These are phyloP conservation scores for Wallacemonas sp. DNA, from an alignment of 208 protist genomes.

Conservation along the genomic window DNA sequence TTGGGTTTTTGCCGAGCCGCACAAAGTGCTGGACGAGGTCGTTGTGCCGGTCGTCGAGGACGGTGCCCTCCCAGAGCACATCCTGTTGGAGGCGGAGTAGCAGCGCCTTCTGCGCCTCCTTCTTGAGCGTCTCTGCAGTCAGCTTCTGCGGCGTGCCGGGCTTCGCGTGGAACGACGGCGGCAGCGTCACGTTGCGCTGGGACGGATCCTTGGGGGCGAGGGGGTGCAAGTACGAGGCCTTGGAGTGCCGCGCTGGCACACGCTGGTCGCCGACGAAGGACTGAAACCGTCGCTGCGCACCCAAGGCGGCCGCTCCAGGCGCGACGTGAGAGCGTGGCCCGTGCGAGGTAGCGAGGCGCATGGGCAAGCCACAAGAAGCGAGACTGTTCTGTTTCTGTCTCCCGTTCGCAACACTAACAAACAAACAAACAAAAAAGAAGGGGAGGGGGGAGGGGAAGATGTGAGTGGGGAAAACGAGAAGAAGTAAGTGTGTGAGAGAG, in stretches of 20 bases:
- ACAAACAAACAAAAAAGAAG: no score
- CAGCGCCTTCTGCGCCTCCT: conserved; percentile 66
- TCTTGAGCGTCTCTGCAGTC: conserved; percentile 67
- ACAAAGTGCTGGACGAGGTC: conserved; percentile 80
- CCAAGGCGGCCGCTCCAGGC: not conserved
- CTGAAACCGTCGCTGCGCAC: conserved; percentile 29
- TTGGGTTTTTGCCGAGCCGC: conserved; percentile 64
- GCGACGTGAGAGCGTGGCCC: not conserved
- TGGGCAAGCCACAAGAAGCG: no score
- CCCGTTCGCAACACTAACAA: no score
- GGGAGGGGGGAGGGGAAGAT: no score
- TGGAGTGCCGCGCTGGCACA: conserved; percentile 45
- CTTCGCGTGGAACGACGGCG: conserved; percentile 47
- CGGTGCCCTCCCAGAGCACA: conserved; percentile 86
- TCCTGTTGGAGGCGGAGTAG: conserved; percentile 78
- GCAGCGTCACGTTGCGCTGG: conserved; percentile 71
- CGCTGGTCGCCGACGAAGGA: conserved; percentile 58
- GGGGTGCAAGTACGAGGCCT: conserved; percentile 62
- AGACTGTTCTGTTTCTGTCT: no score
- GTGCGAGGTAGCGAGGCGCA: no score
- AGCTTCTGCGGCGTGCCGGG: conserved; percentile 22
- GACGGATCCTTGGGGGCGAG: conserved; percentile 76
- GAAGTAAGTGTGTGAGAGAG: no score
- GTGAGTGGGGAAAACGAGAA: not conserved
- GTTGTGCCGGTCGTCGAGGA: conserved; percentile 74